phyloP scores from a whole-genome alignment of 1,139 yeast genomes.

The Nadsonia starkeyi-henricii region DNA sequence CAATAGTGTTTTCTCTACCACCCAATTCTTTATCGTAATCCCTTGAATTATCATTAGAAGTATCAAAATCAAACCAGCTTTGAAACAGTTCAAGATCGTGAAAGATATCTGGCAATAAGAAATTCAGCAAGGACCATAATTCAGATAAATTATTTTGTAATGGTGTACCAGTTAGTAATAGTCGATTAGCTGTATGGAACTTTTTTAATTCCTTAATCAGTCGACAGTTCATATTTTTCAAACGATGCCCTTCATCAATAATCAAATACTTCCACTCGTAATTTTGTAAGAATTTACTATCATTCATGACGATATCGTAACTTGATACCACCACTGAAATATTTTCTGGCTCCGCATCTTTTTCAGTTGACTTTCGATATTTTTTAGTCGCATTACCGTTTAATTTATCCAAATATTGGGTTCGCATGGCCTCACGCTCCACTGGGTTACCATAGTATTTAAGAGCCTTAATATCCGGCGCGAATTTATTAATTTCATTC shows the following conservation, averaged over 20 bases:
- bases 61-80: slow-evolving; percentile 80
- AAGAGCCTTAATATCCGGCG: slow-evolving; percentile 49
- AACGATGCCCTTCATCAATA: slow-evolving; percentile 92
- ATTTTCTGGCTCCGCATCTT: slow-evolving; percentile 10
- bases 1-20: slow-evolving; percentile 48
- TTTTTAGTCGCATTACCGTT: neutral
- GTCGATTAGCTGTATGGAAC: slow-evolving; percentile 45
- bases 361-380: slow-evolving; percentile 1
- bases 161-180: slow-evolving; percentile 85
- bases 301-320: slow-evolving; percentile 67
- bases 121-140: slow-evolving; percentile 79
- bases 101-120: slow-evolving; percentile 82
- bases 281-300: slow-evolving; percentile 37
- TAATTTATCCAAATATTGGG: too few species aligned
- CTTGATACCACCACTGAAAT: slow-evolving; percentile 58
- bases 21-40: slow-evolving; percentile 26
- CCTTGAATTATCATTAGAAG: slow-evolving; percentile 6
- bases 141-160: slow-evolving; percentile 80
- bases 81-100: slow-evolving; percentile 80
- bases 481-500: slow-evolving; percentile 52
- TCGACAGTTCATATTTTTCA: slow-evolving; percentile 69
- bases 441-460: slow-evolving; percentile 55
- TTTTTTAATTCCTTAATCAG: slow-evolving; percentile 57
- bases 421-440: slow-evolving; percentile 34
- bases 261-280: slow-evolving; percentile 69